phyloP scores from a whole-genome alignment of 352 stramenopile genomes.

The Aphanomyces stellatus region DNA sequence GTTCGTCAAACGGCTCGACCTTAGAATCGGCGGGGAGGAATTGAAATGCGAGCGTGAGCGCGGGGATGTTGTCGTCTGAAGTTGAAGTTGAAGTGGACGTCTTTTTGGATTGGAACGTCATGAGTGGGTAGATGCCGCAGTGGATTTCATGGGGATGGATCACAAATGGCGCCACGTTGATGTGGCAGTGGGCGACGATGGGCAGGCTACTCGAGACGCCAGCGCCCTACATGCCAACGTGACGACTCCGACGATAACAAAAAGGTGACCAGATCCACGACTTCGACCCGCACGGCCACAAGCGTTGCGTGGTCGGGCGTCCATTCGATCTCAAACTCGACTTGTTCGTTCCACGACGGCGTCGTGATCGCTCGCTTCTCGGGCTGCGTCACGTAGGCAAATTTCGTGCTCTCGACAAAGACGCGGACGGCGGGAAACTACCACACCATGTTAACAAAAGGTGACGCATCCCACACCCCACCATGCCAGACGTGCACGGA shows the following conservation, averaged over 20 bases:
- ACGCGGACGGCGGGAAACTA: constrained; percentile 27
- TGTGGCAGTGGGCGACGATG: constrained; percentile 15
- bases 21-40: constrained; percentile 29
- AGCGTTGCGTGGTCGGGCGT: not conserved
- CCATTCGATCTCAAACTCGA: constrained; percentile 28
- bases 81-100: no score
- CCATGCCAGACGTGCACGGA: constrained; percentile 28
- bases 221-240: not conserved
- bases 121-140: constrained; percentile 26
- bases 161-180: constrained; percentile 32
- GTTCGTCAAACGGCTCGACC: not conserved
- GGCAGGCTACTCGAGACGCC: not conserved
- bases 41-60: constrained; percentile 33
- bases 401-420: not conserved
- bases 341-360: constrained; percentile 25
- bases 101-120: not conserved
- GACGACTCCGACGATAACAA: not conserved
- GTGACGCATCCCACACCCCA: not conserved
- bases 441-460: no score
- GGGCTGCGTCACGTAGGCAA: constrained; percentile 25
- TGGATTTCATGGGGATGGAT: constrained; percentile 27
- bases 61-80: not conserved
- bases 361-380: constrained; percentile 29
- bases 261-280: constrained; percentile 30
- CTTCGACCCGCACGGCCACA: constrained; percentile 25